Percentiles rank a stretch among this genome's conserved stretches.
phyloP scores from a whole-genome alignment of 371 early-diverging fungal genomes.

The Catenaria anguillulae region DNA sequence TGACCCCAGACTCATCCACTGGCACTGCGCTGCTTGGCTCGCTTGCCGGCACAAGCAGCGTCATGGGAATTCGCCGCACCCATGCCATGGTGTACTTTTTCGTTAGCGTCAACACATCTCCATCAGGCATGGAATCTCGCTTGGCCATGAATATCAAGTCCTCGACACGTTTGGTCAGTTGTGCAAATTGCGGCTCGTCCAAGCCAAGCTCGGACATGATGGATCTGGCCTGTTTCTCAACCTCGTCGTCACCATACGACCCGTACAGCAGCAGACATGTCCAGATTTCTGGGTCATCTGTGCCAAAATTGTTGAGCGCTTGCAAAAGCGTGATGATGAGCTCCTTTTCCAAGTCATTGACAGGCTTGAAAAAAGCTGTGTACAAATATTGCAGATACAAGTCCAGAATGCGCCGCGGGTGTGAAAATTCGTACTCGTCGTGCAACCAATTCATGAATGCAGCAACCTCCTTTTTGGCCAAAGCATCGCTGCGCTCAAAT shows the following conservation, averaged over 20 bases:
- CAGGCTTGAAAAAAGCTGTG: background rate
- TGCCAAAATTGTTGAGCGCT: background rate
- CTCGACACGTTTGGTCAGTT: background rate
- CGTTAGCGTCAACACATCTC: background rate
- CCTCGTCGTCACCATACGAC: background rate
- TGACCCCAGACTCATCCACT: too few relatives aligned
- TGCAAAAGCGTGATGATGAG: background rate
- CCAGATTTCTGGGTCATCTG: background rate
- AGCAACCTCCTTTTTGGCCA: background rate
- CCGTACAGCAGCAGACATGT: background rate
- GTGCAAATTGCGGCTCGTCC: background rate
- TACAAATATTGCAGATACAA: background rate
- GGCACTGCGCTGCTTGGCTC: too few relatives aligned
- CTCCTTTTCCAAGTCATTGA: background rate
- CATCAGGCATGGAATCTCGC: background rate
- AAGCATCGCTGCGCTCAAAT: background rate
- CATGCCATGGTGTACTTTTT: background rate
- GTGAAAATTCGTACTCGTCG: background rate
- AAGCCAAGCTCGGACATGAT: background rate
- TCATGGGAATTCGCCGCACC: background rate
- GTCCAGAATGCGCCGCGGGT: slow-evolving; percentile 1
- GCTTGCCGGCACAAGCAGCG: background rate
- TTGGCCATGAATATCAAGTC: background rate
- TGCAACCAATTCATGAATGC: slow-evolving; percentile 5
- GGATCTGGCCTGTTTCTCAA: background rate